Evolutionary conservation across 768 basidiomycete species (phyloP).

Genomic region (Hirschioporus abietinus): DNA sequence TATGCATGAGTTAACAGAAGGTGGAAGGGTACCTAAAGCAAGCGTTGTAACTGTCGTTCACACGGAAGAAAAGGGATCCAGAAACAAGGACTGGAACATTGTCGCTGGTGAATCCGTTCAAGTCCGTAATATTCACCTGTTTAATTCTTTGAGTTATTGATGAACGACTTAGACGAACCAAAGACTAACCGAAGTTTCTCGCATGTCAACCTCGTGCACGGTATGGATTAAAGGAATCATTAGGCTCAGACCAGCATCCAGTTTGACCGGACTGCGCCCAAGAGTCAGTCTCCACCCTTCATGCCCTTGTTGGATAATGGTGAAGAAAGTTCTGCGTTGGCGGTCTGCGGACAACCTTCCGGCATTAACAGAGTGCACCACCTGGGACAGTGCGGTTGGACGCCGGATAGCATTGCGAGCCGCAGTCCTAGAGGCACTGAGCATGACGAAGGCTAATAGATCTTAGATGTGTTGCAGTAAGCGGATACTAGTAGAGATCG

Average conservation of each 20-base stretch:
- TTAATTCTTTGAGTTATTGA: constrained; percentile 26
- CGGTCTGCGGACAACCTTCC: background rate
- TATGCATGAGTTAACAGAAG: background rate
- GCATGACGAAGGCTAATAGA: background rate
- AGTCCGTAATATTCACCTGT: constrained; percentile 22
- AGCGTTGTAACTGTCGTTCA: constrained; percentile 47
- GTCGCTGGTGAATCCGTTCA: constrained; percentile 27
- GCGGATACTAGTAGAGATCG: background rate
- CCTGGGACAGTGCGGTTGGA: background rate
- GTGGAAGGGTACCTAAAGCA: constrained; percentile 30
- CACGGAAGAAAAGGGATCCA: constrained; percentile 50
- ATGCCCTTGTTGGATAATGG: constrained; percentile 46
- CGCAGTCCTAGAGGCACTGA: background rate
- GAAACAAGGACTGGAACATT: constrained; percentile 45
- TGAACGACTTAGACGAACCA: background rate
- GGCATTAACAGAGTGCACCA: no score
- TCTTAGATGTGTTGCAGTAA: background rate
- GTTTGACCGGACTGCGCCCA: constrained; percentile 38
- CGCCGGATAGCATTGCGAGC: background rate
- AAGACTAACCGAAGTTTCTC: constrained; percentile 39
- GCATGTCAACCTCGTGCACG: constrained; percentile 38
- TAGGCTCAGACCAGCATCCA: constrained; percentile 41
- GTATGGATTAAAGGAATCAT: constrained; percentile 42
- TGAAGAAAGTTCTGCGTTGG: constrained; percentile 32
- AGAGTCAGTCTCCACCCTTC: constrained; percentile 50